Evolutionary conservation across 2,329 filamentous ascomycete genomes (phyloP), one percentile per base, ranked within the genome.

Genomic region (Daldinia eschscholtzii): DNA sequence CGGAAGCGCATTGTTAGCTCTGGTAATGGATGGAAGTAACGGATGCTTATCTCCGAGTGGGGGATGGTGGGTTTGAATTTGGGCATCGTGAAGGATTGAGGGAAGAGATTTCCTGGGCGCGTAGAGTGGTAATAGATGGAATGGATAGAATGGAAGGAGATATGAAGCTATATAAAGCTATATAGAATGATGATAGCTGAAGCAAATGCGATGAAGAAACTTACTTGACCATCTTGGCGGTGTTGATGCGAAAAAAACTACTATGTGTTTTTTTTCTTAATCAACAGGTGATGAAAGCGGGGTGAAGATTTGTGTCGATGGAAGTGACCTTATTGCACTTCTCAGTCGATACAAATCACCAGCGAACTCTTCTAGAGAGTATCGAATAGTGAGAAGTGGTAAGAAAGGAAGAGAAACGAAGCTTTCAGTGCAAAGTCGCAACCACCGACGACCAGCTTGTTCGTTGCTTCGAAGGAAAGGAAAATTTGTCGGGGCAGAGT

Each of bases 161-260:
- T 33, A 41, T 42, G 44, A 48, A 42, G 26, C n/a, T 20, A 48
- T n/a, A 41, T n/a, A n/a, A n/a, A n/a, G n/a, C n/a, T n/a, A n/a
- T 59, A 30, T 6, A 33, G 1, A 18, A 53, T 18, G 35, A 65
- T 41, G 39, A 56, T 53, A 61, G 26, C 28, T 41, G 30, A 48
- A 65, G n/a, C 53, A 64, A 48, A 56, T 44, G 44, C 18, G 69
- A 39, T 39, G 15, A 65, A 2, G 33, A 35, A 63, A 95, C 94
- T 92, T 92, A 98, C 94, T 98, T 98, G 84, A 99, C 96, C 96
- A 99, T 99, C 84, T 94, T 98, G 92, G 87, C 93, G 93, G 94
- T 93, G 83, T 89, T 92, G 83, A 81, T 81, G 77, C 73, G n/a
- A 78, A 76, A 80, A 78, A 82, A 72, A 80, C 78, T 81, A 80